A percentile compares a stretch with the other conserved stretches of the same genome.
Conservation (phyloP, 148 eudicot genomes). For the Polygonum maritimum region DNA sequence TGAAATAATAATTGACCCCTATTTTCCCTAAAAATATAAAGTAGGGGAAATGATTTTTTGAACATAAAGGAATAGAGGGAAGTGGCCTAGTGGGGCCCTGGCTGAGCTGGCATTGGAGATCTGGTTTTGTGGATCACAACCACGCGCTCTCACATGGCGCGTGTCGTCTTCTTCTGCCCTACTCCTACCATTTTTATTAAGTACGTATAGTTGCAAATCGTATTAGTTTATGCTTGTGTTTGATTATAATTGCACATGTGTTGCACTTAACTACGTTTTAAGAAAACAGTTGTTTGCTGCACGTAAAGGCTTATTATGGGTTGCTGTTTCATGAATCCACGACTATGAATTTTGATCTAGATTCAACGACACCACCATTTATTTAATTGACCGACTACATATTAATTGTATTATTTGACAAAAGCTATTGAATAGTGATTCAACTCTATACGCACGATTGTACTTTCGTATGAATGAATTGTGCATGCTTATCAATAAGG, state of each 20-base stretch:
- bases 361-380: background rate
- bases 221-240: no score
- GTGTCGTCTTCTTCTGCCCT: background rate
- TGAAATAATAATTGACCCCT: background rate
- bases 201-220: no score
- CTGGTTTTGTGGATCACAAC: background rate
- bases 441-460: background rate
- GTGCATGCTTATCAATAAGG: no score
- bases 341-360: background rate
- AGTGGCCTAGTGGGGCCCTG: background rate
- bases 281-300: background rate
- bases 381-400: background rate
- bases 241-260: background rate
- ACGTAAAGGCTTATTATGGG: background rate
- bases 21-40: background rate
- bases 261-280: background rate
- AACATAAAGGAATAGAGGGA: background rate
- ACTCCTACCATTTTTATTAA: no score
- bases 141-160: background rate
- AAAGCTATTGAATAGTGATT: background rate
- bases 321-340: background rate
- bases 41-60: constrained; percentile 1
- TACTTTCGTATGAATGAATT: no score
- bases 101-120: background rate
- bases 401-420: background rate